Evolutionary conservation across 129 eudicot genomes (phyloP).

Genomic region (Tanacetum coccineum): DNA sequence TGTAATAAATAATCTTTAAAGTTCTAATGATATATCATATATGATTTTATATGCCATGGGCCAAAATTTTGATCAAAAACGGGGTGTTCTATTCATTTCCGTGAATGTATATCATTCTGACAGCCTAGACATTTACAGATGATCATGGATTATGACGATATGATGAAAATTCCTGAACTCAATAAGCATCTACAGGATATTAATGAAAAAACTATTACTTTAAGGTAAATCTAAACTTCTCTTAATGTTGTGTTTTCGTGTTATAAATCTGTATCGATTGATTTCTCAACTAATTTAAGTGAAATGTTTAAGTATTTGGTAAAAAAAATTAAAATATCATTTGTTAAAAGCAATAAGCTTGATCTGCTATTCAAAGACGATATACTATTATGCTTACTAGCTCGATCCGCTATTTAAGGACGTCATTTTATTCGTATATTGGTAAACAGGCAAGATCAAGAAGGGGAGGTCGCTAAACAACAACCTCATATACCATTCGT

Average conservation of each 20-base stretch:
- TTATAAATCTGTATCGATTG: not conserved
- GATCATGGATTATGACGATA: conserved; percentile 66
- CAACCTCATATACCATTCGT: conserved; percentile 38
- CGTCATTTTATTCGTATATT: not conserved
- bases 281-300: not conserved
- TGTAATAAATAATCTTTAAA: too few species aligned
- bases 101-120: too few species aligned
- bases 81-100: too few species aligned
- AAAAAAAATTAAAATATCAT: too few species aligned
- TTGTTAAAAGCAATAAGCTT: too few species aligned
- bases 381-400: too few species aligned
- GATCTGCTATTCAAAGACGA: too few species aligned
- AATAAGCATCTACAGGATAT: conserved; percentile 26
- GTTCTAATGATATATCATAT: too few species aligned
- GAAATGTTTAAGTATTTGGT: too few species aligned
- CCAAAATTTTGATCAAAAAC: too few species aligned
- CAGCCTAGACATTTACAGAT: conserved; percentile 36
- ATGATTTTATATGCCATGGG: too few species aligned
- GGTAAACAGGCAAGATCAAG: conserved; percentile 20
- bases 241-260: not conserved
- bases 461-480: conserved; percentile 38
- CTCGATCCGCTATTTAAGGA: too few species aligned
- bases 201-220: conserved; percentile 24
- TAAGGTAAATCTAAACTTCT: conserved; percentile 45
- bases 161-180: conserved; percentile 47